phyloP scores from a whole-genome alignment of 495 filamentous ascomycete species.

The Tuber magnatum region DNA sequence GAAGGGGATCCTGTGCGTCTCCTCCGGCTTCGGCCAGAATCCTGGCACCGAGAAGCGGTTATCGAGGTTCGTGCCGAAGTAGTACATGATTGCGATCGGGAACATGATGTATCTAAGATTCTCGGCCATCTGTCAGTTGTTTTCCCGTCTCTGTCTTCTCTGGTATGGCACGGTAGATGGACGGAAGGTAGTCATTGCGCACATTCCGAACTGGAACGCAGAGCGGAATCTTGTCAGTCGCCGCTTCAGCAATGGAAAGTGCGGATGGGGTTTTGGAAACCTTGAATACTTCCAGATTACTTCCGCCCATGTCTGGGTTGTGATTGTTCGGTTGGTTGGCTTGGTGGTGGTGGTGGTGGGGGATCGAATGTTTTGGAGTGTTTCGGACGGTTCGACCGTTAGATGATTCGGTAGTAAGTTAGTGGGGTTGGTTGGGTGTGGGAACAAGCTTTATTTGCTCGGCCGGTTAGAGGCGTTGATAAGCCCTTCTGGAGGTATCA shows the following conservation, averaged over 20 bases:
- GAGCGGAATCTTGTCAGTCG: conserved; percentile 14
- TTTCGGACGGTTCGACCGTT: neutral
- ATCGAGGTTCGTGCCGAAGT: conserved; percentile 98
- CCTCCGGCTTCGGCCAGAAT: conserved; percentile 86
- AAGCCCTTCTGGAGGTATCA: too few relatives aligned
- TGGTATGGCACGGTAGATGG: neutral
- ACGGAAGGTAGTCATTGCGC: conserved; percentile 8
- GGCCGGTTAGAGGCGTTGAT: neutral
- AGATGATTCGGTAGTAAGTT: neutral
- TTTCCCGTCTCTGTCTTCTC: neutral
- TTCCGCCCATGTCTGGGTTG: conserved; percentile 59
- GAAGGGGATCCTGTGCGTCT: conserved; percentile 80
- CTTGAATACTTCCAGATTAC: conserved; percentile 95
- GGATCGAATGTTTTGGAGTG: neutral
- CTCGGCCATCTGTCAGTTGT: neutral
- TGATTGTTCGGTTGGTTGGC: conserved; percentile 5
- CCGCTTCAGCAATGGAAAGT: neutral
- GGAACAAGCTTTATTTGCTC: neutral
- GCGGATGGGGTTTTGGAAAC: conserved; percentile 45
- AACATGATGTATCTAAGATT: conserved; percentile 84
- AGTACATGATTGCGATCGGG: conserved; percentile 98
- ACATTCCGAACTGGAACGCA: conserved; percentile 34
- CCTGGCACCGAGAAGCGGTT: conserved; percentile 74
- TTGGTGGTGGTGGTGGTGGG: neutral
- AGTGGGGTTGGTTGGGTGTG: neutral